Percentiles rank a stretch among this genome's conserved stretches.
phyloP scores from a whole-genome alignment of 2,329 filamentous ascomycete genomes.

The Fusarium bulbicola region DNA sequence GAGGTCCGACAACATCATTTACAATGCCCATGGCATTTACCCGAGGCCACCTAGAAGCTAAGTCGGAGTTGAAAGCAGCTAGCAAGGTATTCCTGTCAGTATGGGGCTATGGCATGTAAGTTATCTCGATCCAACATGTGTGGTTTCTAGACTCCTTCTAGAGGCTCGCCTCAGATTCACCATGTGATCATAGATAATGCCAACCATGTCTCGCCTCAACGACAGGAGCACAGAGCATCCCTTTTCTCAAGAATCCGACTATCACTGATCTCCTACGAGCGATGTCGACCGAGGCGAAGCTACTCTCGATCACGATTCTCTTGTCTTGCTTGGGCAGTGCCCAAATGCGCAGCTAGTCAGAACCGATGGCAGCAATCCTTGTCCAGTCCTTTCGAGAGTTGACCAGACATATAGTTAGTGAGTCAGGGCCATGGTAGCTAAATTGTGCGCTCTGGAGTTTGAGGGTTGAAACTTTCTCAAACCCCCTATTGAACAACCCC shows the following conservation, averaged over 20 bases:
- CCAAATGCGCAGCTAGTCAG: background rate
- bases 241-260: background rate
- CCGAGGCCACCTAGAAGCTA: background rate
- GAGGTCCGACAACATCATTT: background rate
- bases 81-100: background rate
- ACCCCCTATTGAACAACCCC: background rate
- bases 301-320: background rate
- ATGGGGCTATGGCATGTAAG: background rate
- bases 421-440: background rate
- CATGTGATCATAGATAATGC: background rate
- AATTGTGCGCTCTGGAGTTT: background rate
- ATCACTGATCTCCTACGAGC: background rate
- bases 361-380: background rate
- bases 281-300: background rate
- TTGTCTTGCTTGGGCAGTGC: background rate
- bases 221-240: background rate
- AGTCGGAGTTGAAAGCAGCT: background rate
- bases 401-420: background rate
- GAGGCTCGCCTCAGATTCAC: background rate
- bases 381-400: background rate
- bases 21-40: background rate
- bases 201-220: background rate
- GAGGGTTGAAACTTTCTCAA: slow-evolving; percentile 7
- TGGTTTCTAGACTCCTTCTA: background rate
- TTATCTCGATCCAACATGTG: background rate